These are phyloP conservation scores for Penicillium aurantiogriseum DNA, from an alignment of 2,329 filamentous ascomycete genomes.

Conservation along the genomic window DNA sequence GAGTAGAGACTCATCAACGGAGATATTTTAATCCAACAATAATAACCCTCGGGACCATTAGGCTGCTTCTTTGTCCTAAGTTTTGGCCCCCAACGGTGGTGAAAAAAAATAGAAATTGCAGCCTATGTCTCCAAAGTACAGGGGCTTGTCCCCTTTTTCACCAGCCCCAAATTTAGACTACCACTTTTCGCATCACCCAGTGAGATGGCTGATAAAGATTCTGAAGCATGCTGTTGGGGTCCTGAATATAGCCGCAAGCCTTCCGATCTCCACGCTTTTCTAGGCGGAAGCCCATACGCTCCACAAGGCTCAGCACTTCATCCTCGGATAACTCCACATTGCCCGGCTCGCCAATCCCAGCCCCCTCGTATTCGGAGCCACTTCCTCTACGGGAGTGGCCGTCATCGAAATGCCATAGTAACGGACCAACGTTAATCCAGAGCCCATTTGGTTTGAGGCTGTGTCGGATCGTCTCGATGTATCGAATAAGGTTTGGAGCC, in stretches of 20 bases:
- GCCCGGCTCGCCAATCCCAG: constrained; percentile 81
- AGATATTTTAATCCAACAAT: background rate
- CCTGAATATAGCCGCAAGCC: constrained; percentile 75
- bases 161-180: background rate
- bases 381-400: constrained; percentile 26
- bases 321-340: constrained; percentile 87
- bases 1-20: too few species aligned
- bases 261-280: constrained; percentile 61
- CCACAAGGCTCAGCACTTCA: constrained; percentile 75
- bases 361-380: constrained; percentile 24
- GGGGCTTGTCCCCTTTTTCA: background rate
- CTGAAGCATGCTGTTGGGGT: constrained; percentile 79
- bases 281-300: constrained; percentile 73
- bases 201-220: constrained; percentile 76
- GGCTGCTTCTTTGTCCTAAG: background rate
- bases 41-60: background rate
- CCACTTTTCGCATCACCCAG: constrained; percentile 77
- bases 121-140: background rate
- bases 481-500: constrained; percentile 86
- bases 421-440: constrained; percentile 84
- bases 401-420: constrained; percentile 95
- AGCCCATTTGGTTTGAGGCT: constrained; percentile 76
- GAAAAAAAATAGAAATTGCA: background rate
- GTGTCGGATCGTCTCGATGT: constrained; percentile 77
- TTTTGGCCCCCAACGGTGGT: constrained; percentile 4